Conservation (phyloP, 805 yeast species). For the Nakazawaea ishiwadae region DNA sequence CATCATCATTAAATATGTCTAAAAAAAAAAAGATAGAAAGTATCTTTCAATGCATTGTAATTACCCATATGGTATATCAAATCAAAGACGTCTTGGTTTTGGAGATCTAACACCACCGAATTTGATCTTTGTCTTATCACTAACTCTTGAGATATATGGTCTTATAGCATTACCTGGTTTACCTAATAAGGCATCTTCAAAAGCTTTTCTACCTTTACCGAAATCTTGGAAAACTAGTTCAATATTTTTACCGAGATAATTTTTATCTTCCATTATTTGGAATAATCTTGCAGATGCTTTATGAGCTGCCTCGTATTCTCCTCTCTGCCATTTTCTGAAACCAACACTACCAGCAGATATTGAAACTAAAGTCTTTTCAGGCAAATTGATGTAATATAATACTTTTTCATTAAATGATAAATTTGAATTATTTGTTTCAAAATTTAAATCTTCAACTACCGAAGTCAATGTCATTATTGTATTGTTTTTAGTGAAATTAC, state of each 20-base stretch:
- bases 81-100: constrained; percentile 66
- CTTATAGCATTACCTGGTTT: constrained; percentile 77
- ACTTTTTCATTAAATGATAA: constrained; percentile 64
- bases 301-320: constrained; percentile 90
- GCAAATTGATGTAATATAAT: constrained; percentile 71
- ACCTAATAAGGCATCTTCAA: constrained; percentile 77
- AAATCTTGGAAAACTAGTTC: constrained; percentile 78
- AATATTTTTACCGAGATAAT: constrained; percentile 47
- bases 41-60: no score
- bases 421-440: constrained; percentile 48
- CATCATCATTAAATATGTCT: no score
- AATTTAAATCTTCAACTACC: constrained; percentile 60
- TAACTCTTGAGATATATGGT: constrained; percentile 60
- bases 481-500: constrained; percentile 76
- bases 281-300: constrained; percentile 77
- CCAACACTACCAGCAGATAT: constrained; percentile 85
- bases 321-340: constrained; percentile 83
- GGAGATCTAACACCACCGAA: constrained; percentile 93
- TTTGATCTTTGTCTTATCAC: constrained; percentile 77
- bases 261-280: constrained; percentile 60
- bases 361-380: constrained; percentile 66
- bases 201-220: constrained; percentile 89
- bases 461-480: constrained; percentile 74
- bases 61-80: background rate
- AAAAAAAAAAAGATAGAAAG: no score